Evolutionary conservation across 2,329 filamentous ascomycete genomes (phyloP), one percentile per base, ranked within the genome.

Genomic region (Trichoderma pleuroti): DNA sequence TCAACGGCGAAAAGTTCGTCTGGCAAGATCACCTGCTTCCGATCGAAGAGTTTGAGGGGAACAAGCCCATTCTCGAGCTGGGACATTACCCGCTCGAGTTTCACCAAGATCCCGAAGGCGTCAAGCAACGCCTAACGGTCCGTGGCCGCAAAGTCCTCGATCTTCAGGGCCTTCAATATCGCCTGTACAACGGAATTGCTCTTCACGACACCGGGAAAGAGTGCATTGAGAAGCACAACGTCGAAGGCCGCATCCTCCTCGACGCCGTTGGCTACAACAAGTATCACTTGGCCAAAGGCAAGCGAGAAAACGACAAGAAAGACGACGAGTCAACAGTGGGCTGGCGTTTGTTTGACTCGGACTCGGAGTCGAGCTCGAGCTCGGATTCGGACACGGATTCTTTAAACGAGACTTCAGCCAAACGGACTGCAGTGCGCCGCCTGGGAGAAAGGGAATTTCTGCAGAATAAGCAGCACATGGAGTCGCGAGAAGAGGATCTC

Each of bases 221-320:
- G 5, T 66, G 62, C 3, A 46, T 74, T 11, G 73, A 76, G 65
- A 79, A 77, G 68, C 78, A 81, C 74, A 80, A 83, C 24, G 81
- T 84, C 30, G 80, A 84, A 61, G 78, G 82, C 1, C 75, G 80
- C 46, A 76, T 83, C 30, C 76, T 84, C 18, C 74, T 84, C 54
- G 82, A 85, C 54, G 78, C 81, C 7, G 73, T 78, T 9, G 82
- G 83, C 8, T 84, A 81, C 75, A 81, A 82, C 72, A 84, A 82
- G 73, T 80, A 83, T 72, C 77, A 82, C 39, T 75, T 80, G 3
- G 74, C 78, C 0, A 76, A 78, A 72, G 81, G 79, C 11, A 78
- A 77, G 60, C 77, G 81, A 12, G 82, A 83, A 71, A 49, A 60
- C 18, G 54, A 68, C 5, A 60, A 68, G 49, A 36, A 36, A 6